Conservation (phyloP, 805 yeast species). For the Myxozyma neotropica region DNA sequence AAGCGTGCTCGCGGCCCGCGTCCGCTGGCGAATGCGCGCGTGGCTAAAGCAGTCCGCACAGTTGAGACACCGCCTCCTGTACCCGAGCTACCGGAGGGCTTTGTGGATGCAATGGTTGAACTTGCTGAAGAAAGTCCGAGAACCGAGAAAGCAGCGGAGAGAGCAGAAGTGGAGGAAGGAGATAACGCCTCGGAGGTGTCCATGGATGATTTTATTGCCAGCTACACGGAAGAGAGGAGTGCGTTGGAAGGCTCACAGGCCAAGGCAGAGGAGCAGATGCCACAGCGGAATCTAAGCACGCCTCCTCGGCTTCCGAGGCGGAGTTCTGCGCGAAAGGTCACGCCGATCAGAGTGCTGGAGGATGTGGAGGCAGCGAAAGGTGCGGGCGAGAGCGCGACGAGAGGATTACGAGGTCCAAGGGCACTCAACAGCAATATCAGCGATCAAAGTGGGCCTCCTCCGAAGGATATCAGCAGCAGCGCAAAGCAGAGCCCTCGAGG, state of each 20-base stretch:
- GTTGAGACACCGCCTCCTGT: constrained; percentile 8
- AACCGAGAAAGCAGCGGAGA: too few relatives aligned
- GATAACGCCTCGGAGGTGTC: not conserved
- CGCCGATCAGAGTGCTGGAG: not conserved
- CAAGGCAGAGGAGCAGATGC: not conserved
- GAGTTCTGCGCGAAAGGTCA: constrained; percentile 5
- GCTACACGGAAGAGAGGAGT: not conserved
- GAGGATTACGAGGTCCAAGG: too few relatives aligned
- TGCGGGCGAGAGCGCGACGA: not conserved
- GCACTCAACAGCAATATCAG: too few relatives aligned
- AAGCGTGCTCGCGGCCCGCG: constrained; percentile 29
- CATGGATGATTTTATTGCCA: constrained; percentile 3
- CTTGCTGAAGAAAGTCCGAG: not conserved
- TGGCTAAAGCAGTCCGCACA: not conserved
- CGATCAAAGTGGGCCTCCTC: too few relatives aligned
- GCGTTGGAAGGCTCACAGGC: too few relatives aligned
- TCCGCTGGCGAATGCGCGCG: constrained; percentile 39
- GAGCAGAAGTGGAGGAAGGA: not conserved
- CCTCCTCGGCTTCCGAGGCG: constrained; percentile 6
- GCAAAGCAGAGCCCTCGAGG: not conserved
- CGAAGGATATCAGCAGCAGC: not conserved
- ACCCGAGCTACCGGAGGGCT: constrained; percentile 13
- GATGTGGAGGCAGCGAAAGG: not conserved
- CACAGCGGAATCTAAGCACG: not conserved
- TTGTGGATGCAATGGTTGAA: not conserved